Evolutionary conservation across 2,329 filamentous ascomycete species (phyloP), one percentile per base, ranked within the genome.

Genomic region (Periconia macrospinosa): DNA sequence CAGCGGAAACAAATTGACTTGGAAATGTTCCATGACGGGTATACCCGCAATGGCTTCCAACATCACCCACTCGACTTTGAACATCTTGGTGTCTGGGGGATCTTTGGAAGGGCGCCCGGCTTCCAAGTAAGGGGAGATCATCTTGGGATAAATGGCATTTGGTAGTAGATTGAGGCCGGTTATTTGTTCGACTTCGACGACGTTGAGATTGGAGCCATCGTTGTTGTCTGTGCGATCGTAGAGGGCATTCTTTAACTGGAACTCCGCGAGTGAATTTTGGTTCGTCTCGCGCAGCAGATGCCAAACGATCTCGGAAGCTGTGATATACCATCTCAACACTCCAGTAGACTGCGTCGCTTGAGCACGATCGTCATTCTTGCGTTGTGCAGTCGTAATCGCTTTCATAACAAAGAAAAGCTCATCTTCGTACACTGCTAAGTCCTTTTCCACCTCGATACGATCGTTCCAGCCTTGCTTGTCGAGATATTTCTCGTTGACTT

Each of bases 381-480:
- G 83, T 74, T 99, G 94, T 6, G 93, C 95, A 2, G 92, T 95
- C 1, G 94, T 99, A 70, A 99, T 99, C 40, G 94, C 95, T 68
- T 99, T 97, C 94, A 99, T 97, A 80, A 99, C 90, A 77, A 99
- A 99, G 81, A 99, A 99, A 9, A 99, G 77, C 73, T 99, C 95
- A 66, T 99, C 94, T 72, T 97, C 94, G 67, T 91, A 97, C 18
- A 86, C 86, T 10, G 91, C 85, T 47, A 99, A 79, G 69, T 99
- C 94, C 48, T 90, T 88, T 69, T 99, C 94, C 42, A 99, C 82
- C n/a, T 87, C 78, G 54, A 97, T 81, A 33, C 92, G 86, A 69
- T 97, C 93, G 68, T 94, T 86, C 92, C 93, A 97, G 14, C 92
- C 92, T 67, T 90, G 86, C 66, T 87, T 87, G 73, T 97, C 93